These are phyloP conservation scores for Diaporthe humulicola DNA, from an alignment of 2,329 filamentous ascomycete species.

Conservation along the genomic window DNA sequence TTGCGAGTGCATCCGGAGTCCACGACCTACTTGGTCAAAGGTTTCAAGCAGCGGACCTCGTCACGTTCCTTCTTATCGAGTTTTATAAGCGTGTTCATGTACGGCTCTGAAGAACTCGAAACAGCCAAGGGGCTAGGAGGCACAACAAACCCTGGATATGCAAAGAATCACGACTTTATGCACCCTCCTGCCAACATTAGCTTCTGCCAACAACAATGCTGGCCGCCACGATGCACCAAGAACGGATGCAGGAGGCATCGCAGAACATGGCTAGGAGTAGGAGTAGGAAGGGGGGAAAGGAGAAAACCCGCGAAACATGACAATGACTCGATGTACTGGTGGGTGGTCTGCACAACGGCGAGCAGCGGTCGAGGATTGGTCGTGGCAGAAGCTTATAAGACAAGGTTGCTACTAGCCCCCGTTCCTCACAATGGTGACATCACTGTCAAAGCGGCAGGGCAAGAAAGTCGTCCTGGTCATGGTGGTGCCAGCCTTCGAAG, in stretches of 20 bases:
- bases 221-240: background rate
- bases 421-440: background rate
- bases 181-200: background rate
- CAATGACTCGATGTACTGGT: constrained; percentile 4
- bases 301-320: background rate
- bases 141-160: background rate
- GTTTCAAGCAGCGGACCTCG: background rate
- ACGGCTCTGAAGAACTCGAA: background rate
- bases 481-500: background rate
- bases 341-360: background rate
- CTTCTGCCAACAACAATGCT: background rate
- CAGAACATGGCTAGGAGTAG: background rate
- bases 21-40: too few species aligned
- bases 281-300: background rate
- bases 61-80: background rate
- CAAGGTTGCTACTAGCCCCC: background rate
- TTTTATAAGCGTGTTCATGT: background rate
- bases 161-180: background rate
- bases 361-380: background rate
- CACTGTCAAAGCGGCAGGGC: constrained; percentile 11
- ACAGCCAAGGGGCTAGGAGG: background rate
- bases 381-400: constrained; percentile 2
- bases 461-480: background rate
- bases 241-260: background rate
- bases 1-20: too few species aligned